Conservation (phyloP, 192 early-diverging fungal species). For the Tieghemiomyces parasiticus region DNA sequence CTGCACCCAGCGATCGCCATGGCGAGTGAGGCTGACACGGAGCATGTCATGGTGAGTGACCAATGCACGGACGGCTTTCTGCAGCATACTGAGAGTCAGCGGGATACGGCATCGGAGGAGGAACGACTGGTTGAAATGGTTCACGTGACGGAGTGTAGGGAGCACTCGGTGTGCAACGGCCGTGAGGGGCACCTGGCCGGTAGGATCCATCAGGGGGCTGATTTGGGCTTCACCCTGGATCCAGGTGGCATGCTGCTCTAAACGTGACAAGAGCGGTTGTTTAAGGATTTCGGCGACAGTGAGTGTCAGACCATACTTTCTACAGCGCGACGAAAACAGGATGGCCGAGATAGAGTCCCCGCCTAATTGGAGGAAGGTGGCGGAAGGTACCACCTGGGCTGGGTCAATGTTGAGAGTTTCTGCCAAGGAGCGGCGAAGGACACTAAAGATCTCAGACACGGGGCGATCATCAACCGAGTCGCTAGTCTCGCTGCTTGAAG, state of each 20-base stretch:
- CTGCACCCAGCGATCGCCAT: neutral
- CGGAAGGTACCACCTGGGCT: neutral
- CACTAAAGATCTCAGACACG: neutral
- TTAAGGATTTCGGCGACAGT: neutral
- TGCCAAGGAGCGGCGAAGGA: neutral
- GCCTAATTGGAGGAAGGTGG: neutral
- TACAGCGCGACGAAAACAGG: neutral
- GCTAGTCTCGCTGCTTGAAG: neutral
- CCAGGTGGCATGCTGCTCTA: neutral
- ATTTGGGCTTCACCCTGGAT: neutral
- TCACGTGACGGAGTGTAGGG: neutral
- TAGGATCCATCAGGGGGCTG: neutral
- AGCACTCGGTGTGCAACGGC: neutral
- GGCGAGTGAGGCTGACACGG: neutral
- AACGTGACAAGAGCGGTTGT: neutral
- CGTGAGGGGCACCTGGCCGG: neutral
- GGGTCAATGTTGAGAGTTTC: neutral
- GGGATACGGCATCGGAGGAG: neutral
- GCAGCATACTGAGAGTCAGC: neutral
- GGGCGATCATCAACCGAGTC: too few relatives aligned
- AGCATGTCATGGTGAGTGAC: conserved; percentile 6
- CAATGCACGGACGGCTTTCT: neutral
- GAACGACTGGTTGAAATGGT: conserved; percentile 8
- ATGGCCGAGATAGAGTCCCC: conserved; percentile 11
- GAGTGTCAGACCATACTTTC: neutral